phyloP scores from a whole-genome alignment of 2,329 filamentous ascomycete genomes.

The Trichoderma arundinaceum region DNA sequence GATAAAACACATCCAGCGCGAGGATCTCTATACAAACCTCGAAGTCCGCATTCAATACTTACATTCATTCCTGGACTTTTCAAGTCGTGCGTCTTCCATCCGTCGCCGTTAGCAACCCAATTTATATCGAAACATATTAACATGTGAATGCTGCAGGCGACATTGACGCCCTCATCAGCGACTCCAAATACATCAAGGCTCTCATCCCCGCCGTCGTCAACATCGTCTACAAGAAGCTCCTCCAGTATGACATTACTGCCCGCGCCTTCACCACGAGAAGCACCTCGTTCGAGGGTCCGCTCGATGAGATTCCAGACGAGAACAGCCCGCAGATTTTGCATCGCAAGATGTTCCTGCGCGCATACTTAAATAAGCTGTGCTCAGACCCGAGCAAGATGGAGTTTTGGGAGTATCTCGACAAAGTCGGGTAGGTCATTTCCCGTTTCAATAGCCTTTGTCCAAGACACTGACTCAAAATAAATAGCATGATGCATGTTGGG shows the following conservation, averaged over 20 bases:
- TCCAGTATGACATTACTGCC: conserved; percentile 82
- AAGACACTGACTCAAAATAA: background rate
- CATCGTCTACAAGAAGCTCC: conserved; percentile 81
- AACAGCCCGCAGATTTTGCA: conserved; percentile 76
- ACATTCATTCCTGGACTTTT: conserved; percentile 78
- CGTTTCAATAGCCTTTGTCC: too few species aligned
- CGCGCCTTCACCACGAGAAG: conserved; percentile 71
- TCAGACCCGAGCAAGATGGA: conserved; percentile 76
- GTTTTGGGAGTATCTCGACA: conserved; percentile 84
- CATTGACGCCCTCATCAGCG: conserved; percentile 70
- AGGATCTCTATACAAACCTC: conserved; percentile 73
- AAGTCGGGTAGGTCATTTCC: conserved; percentile 67
- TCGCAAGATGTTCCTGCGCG: conserved; percentile 78
- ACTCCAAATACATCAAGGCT: conserved; percentile 78
- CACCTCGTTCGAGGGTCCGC: conserved; percentile 69
- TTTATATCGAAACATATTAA: background rate
- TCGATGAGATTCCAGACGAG: conserved; percentile 68
- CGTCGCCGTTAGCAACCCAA: background rate
- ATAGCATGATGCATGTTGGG: conserved; percentile 79
- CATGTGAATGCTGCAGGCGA: conserved; percentile 57
- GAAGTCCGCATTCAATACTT: conserved; percentile 74
- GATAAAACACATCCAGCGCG: conserved; percentile 69
- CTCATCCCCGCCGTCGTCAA: conserved; percentile 83
- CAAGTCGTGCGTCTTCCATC: conserved; percentile 59
- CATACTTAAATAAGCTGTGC: conserved; percentile 76